Percentiles rank a stretch among this genome's conserved stretches.
Evolutionary conservation across 139 green algal species (phyloP).

Genomic region (Chlamydomonas applanata): DNA sequence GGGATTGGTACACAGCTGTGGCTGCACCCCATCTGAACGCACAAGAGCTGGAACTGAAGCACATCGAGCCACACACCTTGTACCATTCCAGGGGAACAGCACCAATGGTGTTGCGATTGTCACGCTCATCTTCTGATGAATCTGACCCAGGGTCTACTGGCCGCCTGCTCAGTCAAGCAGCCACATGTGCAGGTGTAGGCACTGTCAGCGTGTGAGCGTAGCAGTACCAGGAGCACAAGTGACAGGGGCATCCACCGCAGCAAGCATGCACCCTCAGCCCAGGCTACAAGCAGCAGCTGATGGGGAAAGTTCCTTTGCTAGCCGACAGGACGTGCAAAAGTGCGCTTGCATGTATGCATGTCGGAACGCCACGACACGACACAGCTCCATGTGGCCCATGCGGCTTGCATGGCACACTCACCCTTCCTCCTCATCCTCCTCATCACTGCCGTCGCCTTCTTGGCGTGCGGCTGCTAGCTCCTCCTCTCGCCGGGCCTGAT

Average conservation of each 20-base stretch:
- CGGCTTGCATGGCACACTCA: neutral
- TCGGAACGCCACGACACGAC: neutral
- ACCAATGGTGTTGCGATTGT: conserved; percentile 85
- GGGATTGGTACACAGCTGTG: no score
- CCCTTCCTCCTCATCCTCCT: conserved; percentile 18
- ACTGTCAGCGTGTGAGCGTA: no score
- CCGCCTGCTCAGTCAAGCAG: neutral
- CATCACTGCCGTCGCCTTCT: conserved; percentile 11
- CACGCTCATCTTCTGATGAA: conserved; percentile 91
- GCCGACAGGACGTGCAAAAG: no score
- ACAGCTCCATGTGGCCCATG: neutral
- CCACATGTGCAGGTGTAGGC: neutral
- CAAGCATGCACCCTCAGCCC: no score
- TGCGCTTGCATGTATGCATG: no score
- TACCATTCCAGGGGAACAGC: conserved; percentile 94
- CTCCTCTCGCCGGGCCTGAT: conserved; percentile 4
- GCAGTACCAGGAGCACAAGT: no score
- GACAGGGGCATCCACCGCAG: no score
- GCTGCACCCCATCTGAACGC: no score
- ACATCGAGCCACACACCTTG: no score
- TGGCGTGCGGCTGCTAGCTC: neutral
- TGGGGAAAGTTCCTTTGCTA: no score
- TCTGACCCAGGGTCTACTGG: conserved; percentile 73
- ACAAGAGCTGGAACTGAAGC: no score
- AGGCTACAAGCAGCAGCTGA: no score